phyloP scores from a whole-genome alignment of 176 grass and related monocot species.

The Chloris gayana region DNA sequence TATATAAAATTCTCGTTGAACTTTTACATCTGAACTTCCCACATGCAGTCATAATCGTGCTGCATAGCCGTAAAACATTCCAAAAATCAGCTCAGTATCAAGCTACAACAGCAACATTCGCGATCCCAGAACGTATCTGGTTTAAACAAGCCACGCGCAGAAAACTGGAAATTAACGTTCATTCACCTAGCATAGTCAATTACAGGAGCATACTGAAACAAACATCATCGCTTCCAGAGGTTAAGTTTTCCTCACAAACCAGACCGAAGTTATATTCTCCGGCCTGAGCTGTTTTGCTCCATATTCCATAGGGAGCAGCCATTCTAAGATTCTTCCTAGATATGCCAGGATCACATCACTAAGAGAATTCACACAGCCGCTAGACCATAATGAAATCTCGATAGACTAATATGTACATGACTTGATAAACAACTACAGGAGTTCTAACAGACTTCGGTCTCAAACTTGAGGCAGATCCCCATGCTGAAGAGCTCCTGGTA shows the following conservation, averaged over 20 bases:
- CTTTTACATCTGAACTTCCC: not conserved
- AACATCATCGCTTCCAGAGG: not conserved
- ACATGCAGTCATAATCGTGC: not conserved
- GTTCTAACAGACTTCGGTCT: conserved; percentile 73
- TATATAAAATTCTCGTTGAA: not conserved
- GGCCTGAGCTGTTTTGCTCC: not conserved
- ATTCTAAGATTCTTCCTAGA: not conserved
- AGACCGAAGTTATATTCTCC: not conserved
- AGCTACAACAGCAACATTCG: not conserved
- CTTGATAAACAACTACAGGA: not conserved
- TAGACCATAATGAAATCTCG: not conserved
- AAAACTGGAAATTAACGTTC: not conserved
- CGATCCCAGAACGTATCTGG: not conserved
- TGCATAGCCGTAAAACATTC: not conserved
- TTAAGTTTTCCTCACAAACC: conserved; percentile 15
- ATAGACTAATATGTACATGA: conserved; percentile 30
- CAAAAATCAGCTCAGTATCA: not conserved
- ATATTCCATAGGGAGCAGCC: not conserved
- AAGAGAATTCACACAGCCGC: conserved; percentile 10
- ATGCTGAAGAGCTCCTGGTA: conserved; percentile 96
- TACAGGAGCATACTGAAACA: not conserved
- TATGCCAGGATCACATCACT: conserved; percentile 15
- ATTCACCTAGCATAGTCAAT: conserved; percentile 7
- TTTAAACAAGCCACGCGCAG: not conserved
- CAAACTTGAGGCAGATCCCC: conserved; percentile 91